Evolutionary conservation across 768 basidiomycete species (phyloP).

Genomic region (Mycena pura): DNA sequence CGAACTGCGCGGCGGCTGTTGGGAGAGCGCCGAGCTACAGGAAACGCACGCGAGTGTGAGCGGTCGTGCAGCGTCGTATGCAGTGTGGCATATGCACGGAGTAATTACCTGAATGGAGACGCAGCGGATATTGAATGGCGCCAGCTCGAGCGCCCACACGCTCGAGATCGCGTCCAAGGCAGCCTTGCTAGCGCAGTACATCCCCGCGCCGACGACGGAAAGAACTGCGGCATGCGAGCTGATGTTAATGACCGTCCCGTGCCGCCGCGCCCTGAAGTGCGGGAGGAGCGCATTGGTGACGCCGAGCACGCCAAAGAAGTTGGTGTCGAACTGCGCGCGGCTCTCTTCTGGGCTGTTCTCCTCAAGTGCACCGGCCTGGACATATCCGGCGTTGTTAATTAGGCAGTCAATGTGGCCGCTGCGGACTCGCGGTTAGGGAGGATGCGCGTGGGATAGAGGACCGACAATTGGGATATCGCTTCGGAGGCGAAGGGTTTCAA

Average conservation of each 20-base stretch:
- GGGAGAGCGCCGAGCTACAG: constrained; percentile 21
- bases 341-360: constrained; percentile 19
- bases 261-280: constrained; percentile 26
- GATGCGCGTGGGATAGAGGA: neutral
- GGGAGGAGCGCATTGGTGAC: constrained; percentile 36
- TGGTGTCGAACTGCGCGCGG: constrained; percentile 31
- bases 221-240: constrained; percentile 20
- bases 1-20: constrained; percentile 17
- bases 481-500: constrained; percentile 4
- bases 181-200: constrained; percentile 27
- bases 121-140: neutral
- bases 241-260: constrained; percentile 28
- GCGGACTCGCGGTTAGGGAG: neutral
- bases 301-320: constrained; percentile 36
- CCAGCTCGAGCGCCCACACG: constrained; percentile 1
- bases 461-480: neutral
- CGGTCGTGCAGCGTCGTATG: neutral
- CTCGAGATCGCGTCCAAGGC: constrained; percentile 23
- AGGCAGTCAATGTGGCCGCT: constrained; percentile 33
- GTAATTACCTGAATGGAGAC: constrained; percentile 11
- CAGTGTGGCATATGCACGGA: neutral
- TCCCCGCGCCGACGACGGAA: constrained; percentile 14
- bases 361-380: constrained; percentile 25
- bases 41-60: neutral
- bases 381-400: constrained; percentile 34